Base-by-base conservation (phyloP, 257 asterid species). In the Solanum gandarillasii region DNA sequence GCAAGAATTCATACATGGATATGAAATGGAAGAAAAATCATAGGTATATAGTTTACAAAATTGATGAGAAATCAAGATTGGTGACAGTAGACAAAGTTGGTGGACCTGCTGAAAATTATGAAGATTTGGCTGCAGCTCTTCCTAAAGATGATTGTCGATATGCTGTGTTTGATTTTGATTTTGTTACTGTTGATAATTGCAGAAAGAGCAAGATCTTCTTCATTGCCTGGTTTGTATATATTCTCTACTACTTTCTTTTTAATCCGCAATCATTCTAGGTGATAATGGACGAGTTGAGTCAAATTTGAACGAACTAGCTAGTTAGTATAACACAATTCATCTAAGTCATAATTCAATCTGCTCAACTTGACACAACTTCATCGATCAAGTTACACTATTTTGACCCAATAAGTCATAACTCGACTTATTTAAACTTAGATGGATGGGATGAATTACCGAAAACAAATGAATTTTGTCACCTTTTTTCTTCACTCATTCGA, bases 141-240 rank as follows among this genome's bases (percentile, higher is more conserved):
- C 99, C 99, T 8, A 88, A 90, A 67, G 98, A 96, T 76, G 99
- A 96, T 86, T 96, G 99, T 89, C 98, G 99, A 62, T 96, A 94
- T 70, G 99, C 98, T 35, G 93, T 96, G 68, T 95, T 93, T 74
- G 99, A 96, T 83, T 96, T 96, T 79, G 99, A 96, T 86, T 96
- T 95, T 31, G 98, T 96, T 88, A 94, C 98, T 29, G 94, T 93
- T 29, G 99, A 96, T 43, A 96, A 96, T 52, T 96, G 99, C 91
- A 94, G 94, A 41, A 96, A 93, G 86, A 96, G 98, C 98, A 96
- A 95, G 97, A 95, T 96, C 92, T 94, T 96, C 94, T 96, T 96
- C 93, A 96, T 96, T 88, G 98, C 99, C 87, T 96, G 99, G 99
- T 96, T 65, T 72, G 87, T 87, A 29, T 13, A 11, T 16, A 35